Evolutionary conservation across 75 land plant genomes (phyloP).

Genomic region (Cryptomeria japonica): DNA sequence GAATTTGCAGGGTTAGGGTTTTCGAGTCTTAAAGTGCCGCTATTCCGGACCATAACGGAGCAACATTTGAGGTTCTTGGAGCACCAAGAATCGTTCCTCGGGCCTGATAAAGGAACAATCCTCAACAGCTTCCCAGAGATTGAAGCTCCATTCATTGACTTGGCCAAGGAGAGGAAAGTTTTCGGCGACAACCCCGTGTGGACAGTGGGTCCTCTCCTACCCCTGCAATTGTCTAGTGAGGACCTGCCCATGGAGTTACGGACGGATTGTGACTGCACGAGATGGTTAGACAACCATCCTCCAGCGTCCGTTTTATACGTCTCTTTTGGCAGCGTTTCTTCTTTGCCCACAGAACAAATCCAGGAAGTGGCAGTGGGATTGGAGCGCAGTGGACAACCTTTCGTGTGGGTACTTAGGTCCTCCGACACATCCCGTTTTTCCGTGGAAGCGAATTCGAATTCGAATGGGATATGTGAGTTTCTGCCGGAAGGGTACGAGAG

Average conservation of each 20-base stretch:
- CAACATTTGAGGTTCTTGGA: not conserved
- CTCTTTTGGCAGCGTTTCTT: too few relatives aligned
- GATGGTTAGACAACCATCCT: not conserved
- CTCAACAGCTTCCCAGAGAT: not conserved
- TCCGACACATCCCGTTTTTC: too few relatives aligned
- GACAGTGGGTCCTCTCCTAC: not conserved
- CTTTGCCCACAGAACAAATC: too few relatives aligned
- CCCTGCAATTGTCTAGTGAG: not conserved
- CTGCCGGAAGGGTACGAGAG: too few relatives aligned
- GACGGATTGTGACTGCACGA: not conserved
- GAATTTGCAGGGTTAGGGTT: too few relatives aligned
- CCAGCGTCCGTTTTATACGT: not conserved
- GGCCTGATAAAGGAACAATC: not conserved
- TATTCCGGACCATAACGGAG: not conserved
- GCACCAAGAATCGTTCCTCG: not conserved
- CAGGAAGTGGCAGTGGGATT: too few relatives aligned
- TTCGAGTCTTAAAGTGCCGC: too few relatives aligned
- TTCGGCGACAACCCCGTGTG: not conserved
- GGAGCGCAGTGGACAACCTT: too few relatives aligned
- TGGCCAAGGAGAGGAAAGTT: not conserved
- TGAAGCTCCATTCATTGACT: not conserved
- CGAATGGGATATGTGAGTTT: too few relatives aligned
- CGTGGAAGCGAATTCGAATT: too few relatives aligned
- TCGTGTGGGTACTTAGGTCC: too few relatives aligned
- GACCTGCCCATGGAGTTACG: not conserved